Evolutionary conservation across 192 early-diverging fungal species (phyloP).

Genomic region (Geranomyces michiganensis): DNA sequence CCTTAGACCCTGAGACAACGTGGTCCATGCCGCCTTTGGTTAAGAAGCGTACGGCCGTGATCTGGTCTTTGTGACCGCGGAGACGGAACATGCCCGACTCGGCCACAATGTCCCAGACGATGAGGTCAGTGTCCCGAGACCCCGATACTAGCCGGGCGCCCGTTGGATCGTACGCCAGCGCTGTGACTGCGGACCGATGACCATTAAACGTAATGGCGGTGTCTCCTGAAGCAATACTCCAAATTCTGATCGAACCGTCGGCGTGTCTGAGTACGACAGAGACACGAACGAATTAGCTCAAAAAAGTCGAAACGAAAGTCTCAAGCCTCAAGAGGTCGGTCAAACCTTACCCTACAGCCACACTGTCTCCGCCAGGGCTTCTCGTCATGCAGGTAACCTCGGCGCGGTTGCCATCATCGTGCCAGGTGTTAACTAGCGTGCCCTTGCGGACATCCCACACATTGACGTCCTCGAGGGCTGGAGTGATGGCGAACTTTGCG

Average conservation of each 20-base stretch:
- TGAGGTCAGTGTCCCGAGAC: conserved; percentile 89
- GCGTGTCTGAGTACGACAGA: conserved; percentile 59
- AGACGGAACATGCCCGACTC: conserved; percentile 87
- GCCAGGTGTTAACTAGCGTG: conserved; percentile 72
- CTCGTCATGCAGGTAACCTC: conserved; percentile 79
- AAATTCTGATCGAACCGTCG: conserved; percentile 92
- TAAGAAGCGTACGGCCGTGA: conserved; percentile 77
- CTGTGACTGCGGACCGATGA: conserved; percentile 83
- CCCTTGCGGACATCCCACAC: conserved; percentile 90
- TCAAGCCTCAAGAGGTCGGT: background rate
- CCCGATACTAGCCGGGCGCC: conserved; percentile 89
- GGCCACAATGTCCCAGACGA: conserved; percentile 93
- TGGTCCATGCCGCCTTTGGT: conserved; percentile 49
- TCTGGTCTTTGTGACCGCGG: conserved; percentile 94
- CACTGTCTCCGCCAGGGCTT: conserved; percentile 68
- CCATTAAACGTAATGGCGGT: conserved; percentile 80
- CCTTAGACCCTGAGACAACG: conserved; percentile 89
- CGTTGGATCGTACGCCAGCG: conserved; percentile 76
- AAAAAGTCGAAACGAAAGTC: background rate
- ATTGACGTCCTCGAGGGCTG: conserved; percentile 80
- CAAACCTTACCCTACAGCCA: conserved; percentile 77
- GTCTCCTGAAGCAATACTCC: conserved; percentile 58
- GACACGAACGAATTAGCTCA: too few relatives aligned
- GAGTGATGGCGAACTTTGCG: conserved; percentile 75
- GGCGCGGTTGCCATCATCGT: conserved; percentile 77